These are phyloP conservation scores for Mesostigma viride DNA, from an alignment of 139 green algal species.

Conservation along the genomic window DNA sequence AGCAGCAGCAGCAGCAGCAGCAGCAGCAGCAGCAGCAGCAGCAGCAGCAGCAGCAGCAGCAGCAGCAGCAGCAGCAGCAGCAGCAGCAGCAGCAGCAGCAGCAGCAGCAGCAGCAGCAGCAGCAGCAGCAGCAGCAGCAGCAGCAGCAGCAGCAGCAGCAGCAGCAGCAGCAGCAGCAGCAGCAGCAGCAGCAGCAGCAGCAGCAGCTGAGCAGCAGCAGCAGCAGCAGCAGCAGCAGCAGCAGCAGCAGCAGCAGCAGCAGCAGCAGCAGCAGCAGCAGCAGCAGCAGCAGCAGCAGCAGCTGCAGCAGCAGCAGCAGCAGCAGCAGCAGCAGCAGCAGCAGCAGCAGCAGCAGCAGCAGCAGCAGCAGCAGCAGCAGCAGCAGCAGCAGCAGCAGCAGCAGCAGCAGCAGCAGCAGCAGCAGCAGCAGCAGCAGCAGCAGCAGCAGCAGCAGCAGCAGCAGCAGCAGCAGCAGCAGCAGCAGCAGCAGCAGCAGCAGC, in stretches of 20 bases:
- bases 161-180: not conserved
- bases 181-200: conserved; percentile 1
- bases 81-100: conserved; percentile 1
- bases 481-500: not conserved
- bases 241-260: not conserved
- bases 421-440: not conserved
- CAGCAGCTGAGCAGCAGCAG: too few relatives aligned
- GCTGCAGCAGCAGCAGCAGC: not conserved
- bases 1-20: conserved; percentile 1
- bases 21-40: conserved; percentile 1
- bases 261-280: not conserved
- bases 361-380: not conserved
- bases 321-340: conserved; percentile 1
- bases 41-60: not conserved
- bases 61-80: conserved; percentile 1
- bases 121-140: not conserved
- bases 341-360: conserved; percentile 1
- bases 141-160: not conserved
- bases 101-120: not conserved
- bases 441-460: not conserved
- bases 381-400: conserved; percentile 1
- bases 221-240: not conserved
- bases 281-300: not conserved
- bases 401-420: conserved; percentile 1
- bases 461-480: not conserved